These are phyloP conservation scores for Fusarium torulosum DNA, from an alignment of 2,329 filamentous ascomycete species.

Conservation along the genomic window DNA sequence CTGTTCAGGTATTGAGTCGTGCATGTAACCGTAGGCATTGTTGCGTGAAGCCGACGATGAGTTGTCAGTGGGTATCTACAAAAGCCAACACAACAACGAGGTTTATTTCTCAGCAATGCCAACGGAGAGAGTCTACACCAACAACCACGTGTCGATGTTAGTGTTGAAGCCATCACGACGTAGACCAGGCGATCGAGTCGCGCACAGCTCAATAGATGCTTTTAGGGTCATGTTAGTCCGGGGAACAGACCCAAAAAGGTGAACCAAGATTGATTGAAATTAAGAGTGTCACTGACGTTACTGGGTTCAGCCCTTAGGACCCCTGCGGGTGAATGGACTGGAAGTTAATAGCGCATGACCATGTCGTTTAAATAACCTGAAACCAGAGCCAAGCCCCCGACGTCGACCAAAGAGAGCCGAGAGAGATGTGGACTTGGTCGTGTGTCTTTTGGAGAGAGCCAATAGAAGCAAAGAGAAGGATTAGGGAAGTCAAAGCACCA, in stretches of 20 bases:
- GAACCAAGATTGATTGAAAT: slow-evolving; percentile 20
- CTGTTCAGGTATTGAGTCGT: slow-evolving; percentile 4
- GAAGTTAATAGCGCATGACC: slow-evolving; percentile 34
- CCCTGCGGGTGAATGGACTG: background rate
- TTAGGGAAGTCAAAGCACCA: background rate
- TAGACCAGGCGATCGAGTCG: background rate
- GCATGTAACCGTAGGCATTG: slow-evolving; percentile 8
- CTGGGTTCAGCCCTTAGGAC: slow-evolving; percentile 12
- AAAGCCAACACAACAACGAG: slow-evolving; percentile 4
- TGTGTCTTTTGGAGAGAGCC: slow-evolving; percentile 1
- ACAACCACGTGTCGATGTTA: background rate
- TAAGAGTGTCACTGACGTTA: slow-evolving; percentile 42
- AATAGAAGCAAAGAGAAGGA: background rate
- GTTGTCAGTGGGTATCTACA: slow-evolving; percentile 17
- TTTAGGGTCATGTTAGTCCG: slow-evolving; percentile 8
- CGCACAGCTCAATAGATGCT: slow-evolving; percentile 3
- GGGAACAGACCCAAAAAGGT: slow-evolving; percentile 14
- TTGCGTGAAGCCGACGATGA: slow-evolving; percentile 21
- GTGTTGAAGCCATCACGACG: slow-evolving; percentile 1
- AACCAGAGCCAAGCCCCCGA: slow-evolving; percentile 27
- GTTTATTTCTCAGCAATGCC: background rate
- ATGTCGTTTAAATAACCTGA: slow-evolving; percentile 39
- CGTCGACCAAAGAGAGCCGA: slow-evolving; percentile 5
- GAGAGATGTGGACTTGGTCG: slow-evolving; percentile 1
- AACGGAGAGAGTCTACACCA: background rate